Base-by-base conservation (phyloP, 179 eudicot species). In the Actinidia chinensis region DNA sequence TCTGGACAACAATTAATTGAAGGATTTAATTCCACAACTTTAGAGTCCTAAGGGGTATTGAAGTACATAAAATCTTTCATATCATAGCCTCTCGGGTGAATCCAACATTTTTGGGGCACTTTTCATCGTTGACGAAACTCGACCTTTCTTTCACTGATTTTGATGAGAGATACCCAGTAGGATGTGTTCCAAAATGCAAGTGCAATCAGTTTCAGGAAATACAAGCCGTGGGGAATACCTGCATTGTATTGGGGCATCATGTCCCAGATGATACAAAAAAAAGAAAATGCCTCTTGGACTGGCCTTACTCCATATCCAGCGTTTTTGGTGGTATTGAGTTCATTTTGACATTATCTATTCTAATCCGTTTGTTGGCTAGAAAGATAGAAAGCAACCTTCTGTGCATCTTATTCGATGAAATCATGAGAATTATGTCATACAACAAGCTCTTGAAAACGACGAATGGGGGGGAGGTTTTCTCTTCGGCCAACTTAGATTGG, bases 381-480 rank as follows among this genome's bases (percentile, higher is more conserved):
- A 58, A 74, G 10, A 40, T n/a, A 14, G 66, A 13, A n/a, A 52
- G 66, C 22, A 20, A 58, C 10, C 52, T 15, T 69, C 28, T 15
- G 9, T n/a, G 51, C 15, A 73, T 8, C 8, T 18, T 18, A 60
- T 12, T 17, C 40, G 4, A 11, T 4, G 8, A 58, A 64, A 42
- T 69, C 33, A 17, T 33, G 18, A 2, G 25, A 36, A 50, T 48
- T 1, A 63, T 65, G 65, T 79, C 82, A 13, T 79, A 74, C 77
- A 17, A 44, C 4, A 59, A 54, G 12, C 78, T 79, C 66, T n/a
- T 59, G 23, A 54, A 25, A 56, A 42, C 82, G 15, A 74, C 74
- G 4, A 79, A 79, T 44, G 82, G 78, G 11, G n/a, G n/a, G n/a
- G n/a, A n/a, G n/a, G n/a, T n/a, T n/a, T 74, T 79, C 44, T 79